Base-by-base conservation (phyloP, 371 early-diverging fungal species). In the Vittaforma corneae region DNA sequence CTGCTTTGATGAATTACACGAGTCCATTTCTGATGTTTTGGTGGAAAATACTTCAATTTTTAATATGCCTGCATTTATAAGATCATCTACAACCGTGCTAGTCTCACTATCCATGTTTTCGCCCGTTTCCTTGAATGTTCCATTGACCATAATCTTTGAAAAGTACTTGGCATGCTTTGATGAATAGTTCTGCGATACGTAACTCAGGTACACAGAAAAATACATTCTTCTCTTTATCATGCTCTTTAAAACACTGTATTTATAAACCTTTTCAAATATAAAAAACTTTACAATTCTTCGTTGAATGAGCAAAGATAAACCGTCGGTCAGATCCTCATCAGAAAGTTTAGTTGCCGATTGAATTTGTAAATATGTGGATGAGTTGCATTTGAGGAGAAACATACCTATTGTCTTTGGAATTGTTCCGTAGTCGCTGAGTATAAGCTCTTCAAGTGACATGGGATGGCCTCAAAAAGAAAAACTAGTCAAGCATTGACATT, bases 391-490 rank as follows among this genome's bases (percentile, higher is more conserved):
- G 9, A 6, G 37, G n/a, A 71, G 32, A 29, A 24, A 71, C 24
- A 20, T n/a, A 11, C 60, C 65, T 30, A 71, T 71, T 22, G 34
- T 28, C 38, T 59, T 30, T 34, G 46, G 50, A 24, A 61, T 58
- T 16, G 61, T 66, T 28, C 71, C 71, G 50, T 65, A 65, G 40
- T 71, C 71, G 22, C 33, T 61, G 28, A 68, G 57, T 24, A 71
- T 32, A 33, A 54, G 51, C 20, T 2, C 20, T 26, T 45, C 53
- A 20, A 71, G 37, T 56, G 26, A 29, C 60, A 59, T 59, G 24
- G 51, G 51, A 24, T 11, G 24, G 11, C 24, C 11, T 51, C 11
- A 16, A 32, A 24, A 24, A 32, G 24, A 24, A 51, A 32, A 51
- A 51, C 11, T 51, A 11, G 11, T 16, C 42, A 20, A 42, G 42